Percentiles rank a stretch among this genome's conserved stretches.
These are phyloP conservation scores for Papiliotrema nemorosa DNA, from an alignment of 1,284 basidiomycete species.

Conservation along the genomic window DNA sequence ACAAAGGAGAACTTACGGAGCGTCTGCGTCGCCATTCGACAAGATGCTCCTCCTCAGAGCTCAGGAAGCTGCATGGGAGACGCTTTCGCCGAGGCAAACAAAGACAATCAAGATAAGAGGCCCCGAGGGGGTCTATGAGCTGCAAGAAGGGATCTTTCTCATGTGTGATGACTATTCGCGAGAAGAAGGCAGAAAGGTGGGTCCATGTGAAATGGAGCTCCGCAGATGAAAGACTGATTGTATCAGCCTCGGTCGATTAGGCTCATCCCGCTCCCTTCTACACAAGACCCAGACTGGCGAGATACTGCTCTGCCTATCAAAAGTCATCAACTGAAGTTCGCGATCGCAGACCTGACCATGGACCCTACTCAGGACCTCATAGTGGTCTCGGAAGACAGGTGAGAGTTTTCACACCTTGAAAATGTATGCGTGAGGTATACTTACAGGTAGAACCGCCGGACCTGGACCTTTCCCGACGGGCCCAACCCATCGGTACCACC, in stretches of 20 bases:
- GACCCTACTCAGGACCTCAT: slow-evolving; percentile 49
- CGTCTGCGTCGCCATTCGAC: slow-evolving; percentile 13
- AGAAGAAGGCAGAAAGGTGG: slow-evolving; percentile 21
- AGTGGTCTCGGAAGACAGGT: slow-evolving; percentile 43
- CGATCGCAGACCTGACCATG: slow-evolving; percentile 48
- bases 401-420: slow-evolving; percentile 8
- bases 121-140: slow-evolving; percentile 44
- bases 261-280: slow-evolving; percentile 41
- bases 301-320: slow-evolving; percentile 25
- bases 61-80: slow-evolving; percentile 36
- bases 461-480: too few species aligned
- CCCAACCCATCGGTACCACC: slow-evolving; percentile 40
- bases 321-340: slow-evolving; percentile 27
- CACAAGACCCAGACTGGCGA: slow-evolving; percentile 32
- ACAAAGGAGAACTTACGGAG: too few species aligned
- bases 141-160: slow-evolving; percentile 48
- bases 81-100: slow-evolving; percentile 17
- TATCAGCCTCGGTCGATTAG: slow-evolving; percentile 33
- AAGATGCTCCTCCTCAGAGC: slow-evolving; percentile 22
- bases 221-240: neutral
- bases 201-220: slow-evolving; percentile 6
- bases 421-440: neutral
- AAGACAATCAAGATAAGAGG: slow-evolving; percentile 29
- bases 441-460: too few species aligned
- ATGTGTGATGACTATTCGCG: slow-evolving; percentile 38